Base-by-base conservation (phyloP, 768 basidiomycete species). In the Asterophora parasitica region DNA sequence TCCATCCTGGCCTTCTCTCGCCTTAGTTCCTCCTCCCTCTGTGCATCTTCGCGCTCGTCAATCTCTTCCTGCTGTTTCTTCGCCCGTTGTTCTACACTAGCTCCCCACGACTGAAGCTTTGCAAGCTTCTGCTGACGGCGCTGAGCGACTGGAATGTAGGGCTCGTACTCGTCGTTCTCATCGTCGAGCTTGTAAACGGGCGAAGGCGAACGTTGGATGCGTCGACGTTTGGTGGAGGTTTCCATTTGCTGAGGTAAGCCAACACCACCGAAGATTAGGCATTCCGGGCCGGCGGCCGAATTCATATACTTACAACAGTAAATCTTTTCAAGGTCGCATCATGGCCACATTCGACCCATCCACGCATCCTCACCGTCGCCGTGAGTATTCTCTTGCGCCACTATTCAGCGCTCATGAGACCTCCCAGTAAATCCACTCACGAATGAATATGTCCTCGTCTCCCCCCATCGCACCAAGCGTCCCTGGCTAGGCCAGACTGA, bases 401-500 rank as follows among this genome's bases (percentile, higher is more conserved):
- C 15, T 36, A 26, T 15, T 9, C n/a, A 31, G 10, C 2, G 43
- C 31, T 50, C 30, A 50, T 42, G 33, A 13, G 9, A 26, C 45
- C 45, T 46, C 38, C 11, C 58, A 92, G 90, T 79, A 61, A 94
- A 94, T 58, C 89, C 92, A 3, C 76, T 94, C 49, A 82, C 79
- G 0, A 76, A 79, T 49, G 84, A 85, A 56, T 74, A 88, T 60
- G 69, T 92, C 46, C 81, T 94, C 28, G 86, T 92, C 30, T 92
- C 91, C 32, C 90, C 92, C 0, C 92, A 95, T 64, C 85, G 93
- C 43, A 90, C 76, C 7, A 91, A 88, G 58, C 81, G 93, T 15
- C 93, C 93, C 11, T 96, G 93, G 93, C 75, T 83, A 33, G 92
- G 92, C 26, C 90, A 94, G 61, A 80, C 81, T 1, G 92, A 95